Evolutionary conservation across 345 rosid genomes (phyloP).

Genomic region (Hibiscus tridactylites): DNA sequence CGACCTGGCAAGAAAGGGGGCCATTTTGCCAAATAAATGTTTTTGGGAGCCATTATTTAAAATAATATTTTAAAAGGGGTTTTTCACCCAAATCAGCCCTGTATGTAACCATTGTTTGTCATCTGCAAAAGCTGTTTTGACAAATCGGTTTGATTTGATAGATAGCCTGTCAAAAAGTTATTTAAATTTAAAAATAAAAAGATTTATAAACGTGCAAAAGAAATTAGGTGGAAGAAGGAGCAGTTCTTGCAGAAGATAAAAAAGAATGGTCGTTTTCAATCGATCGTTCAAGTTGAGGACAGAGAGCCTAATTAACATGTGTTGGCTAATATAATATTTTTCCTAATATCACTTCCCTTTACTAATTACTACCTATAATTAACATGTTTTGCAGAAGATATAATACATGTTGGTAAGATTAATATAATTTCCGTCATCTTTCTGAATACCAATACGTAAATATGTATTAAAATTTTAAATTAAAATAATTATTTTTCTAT

Average conservation of each 20-base stretch:
- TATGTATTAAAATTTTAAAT: too few species aligned
- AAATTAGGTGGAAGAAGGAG: not conserved
- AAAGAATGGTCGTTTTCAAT: not conserved
- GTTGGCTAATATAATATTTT: not conserved
- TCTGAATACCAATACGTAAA: too few species aligned
- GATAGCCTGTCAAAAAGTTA: not conserved
- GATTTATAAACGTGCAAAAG: too few species aligned
- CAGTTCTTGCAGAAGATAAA: not conserved
- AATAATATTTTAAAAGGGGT: too few species aligned
- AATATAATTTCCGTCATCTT: too few species aligned
- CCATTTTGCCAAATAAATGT: too few species aligned
- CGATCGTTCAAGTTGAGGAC: not conserved
- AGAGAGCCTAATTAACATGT: constrained; percentile 4
- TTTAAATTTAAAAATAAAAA: not conserved
- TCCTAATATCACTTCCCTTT: not conserved
- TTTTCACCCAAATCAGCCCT: not conserved
- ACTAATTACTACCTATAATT: too few species aligned
- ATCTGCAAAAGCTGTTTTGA: not conserved
- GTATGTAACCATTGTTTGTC: not conserved
- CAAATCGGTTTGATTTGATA: constrained; percentile 6
- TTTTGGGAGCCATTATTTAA: too few species aligned
- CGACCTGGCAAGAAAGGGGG: too few species aligned
- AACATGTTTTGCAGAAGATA: too few species aligned
- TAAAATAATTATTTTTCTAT: not conserved
- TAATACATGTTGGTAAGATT: too few species aligned